Base-by-base conservation (phyloP, 169 alveolate genomes). In the Nephromyces sp. region DNA sequence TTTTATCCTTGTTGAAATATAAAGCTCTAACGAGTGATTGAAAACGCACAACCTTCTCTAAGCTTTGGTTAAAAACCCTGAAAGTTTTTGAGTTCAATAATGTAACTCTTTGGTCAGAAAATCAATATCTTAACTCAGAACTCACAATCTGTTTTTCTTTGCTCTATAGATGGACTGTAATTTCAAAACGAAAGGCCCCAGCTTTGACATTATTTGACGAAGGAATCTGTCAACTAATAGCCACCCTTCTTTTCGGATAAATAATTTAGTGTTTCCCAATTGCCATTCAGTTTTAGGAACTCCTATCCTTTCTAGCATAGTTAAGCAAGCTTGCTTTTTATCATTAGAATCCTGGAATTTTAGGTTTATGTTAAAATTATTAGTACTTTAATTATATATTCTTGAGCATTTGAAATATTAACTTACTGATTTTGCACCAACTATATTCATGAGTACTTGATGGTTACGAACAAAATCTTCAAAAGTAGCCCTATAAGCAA, bases 401-500 rank as follows among this genome's bases (percentile, higher is more conserved):
- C n/a, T n/a, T n/a, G 57, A 43, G 57, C n/a, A 15, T 15, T 15
- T 15, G 15, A 43, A 15, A 15, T 43, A 15, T n/a, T n/a, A n/a
- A 8, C 70, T 22, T 25, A 72, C 78, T 62, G 57, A 22, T 29
- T 72, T 57, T 6, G 78, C 75, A 21, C 86, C 86, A 34, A 81
- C 64, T 29, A 81, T 57, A 25, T 67, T 77, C 83, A 81, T 70
- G 29, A 81, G 78, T 32, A 77, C 66, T 33, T 70, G 43, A 53
- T 77, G 72, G 29, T 81, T 83, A 22, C 28, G 32, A 43, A 81
- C 74, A 52, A 81, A 81, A 27, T 77, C 82, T 25, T 71, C 83
- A 62, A 77, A 77, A 24, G 85, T 53, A 6, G 77, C 84, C 34
- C 87, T 67, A 62, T 81, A 90, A 4, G 95, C 90, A 68, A 82